Conservation (phyloP, 1,284 basidiomycete species). For the Malassezia japonica region DNA sequence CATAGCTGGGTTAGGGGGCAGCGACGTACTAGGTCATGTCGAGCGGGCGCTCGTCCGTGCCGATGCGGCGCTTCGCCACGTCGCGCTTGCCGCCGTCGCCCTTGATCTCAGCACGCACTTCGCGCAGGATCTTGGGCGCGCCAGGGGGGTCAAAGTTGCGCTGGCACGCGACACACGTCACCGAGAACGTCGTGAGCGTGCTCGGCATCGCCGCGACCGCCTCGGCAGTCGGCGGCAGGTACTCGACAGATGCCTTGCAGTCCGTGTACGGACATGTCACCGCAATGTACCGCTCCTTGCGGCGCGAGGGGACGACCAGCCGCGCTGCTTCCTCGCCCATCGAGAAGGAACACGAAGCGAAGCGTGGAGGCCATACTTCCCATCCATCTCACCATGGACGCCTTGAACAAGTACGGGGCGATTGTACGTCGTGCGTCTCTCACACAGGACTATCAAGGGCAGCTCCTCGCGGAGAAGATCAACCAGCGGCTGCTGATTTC, state of each 20-base stretch:
- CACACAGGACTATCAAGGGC: slow-evolving; percentile 12
- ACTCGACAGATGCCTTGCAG: slow-evolving; percentile 41
- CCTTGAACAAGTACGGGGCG: background rate
- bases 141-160: slow-evolving; percentile 44
- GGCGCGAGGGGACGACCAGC: slow-evolving; percentile 26
- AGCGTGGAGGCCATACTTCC: slow-evolving; percentile 3
- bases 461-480: slow-evolving; percentile 1
- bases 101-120: slow-evolving; percentile 21
- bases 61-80: slow-evolving; percentile 35
- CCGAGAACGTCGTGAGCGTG: slow-evolving; percentile 37
- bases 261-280: slow-evolving; percentile 39
- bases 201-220: slow-evolving; percentile 23
- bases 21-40: slow-evolving; percentile 37
- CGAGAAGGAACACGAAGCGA: background rate
- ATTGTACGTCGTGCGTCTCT: slow-evolving; percentile 9
- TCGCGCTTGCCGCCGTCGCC: slow-evolving; percentile 19
- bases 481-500: background rate
- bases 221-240: slow-evolving; percentile 24
- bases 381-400: background rate
- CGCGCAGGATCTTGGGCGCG: slow-evolving; percentile 33
- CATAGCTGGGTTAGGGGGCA: slow-evolving; percentile 25
- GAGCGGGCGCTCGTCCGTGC: slow-evolving; percentile 45
- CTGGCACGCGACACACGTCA: slow-evolving; percentile 37
- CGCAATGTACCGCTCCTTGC: slow-evolving; percentile 32
- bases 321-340: slow-evolving; percentile 6